Evolutionary conservation across 2,329 filamentous ascomycete genomes (phyloP).

Genomic region (Pseudocercospora ulei): DNA sequence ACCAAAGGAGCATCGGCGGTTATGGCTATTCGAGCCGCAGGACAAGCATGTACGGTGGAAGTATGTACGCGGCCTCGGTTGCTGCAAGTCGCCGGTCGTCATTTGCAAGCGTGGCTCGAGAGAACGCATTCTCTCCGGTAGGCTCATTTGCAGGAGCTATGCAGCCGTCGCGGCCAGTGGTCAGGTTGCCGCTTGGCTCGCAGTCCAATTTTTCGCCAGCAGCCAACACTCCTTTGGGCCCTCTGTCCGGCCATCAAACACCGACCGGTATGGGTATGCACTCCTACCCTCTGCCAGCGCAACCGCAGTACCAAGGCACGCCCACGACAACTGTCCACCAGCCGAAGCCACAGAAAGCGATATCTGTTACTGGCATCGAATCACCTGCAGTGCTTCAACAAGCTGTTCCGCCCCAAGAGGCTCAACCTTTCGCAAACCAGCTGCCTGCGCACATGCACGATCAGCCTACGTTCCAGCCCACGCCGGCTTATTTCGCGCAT

Average conservation of each 20-base stretch:
- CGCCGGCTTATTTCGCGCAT: slow-evolving; percentile 44
- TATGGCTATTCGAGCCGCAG: slow-evolving; percentile 59
- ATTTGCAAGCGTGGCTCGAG: slow-evolving; percentile 56
- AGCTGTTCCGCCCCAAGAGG: slow-evolving; percentile 44
- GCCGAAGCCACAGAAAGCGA: slow-evolving; percentile 84
- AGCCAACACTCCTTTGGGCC: slow-evolving; percentile 30
- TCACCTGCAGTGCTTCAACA: slow-evolving; percentile 59
- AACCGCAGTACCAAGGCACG: slow-evolving; percentile 52
- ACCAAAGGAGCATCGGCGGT: slow-evolving; percentile 62
- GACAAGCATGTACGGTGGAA: slow-evolving; percentile 74
- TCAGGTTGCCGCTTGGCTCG: slow-evolving; percentile 63
- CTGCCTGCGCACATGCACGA: slow-evolving; percentile 65
- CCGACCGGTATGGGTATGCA: slow-evolving; percentile 46
- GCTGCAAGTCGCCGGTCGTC: slow-evolving; percentile 85
- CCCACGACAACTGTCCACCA: slow-evolving; percentile 74
- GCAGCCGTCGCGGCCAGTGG: slow-evolving; percentile 60
- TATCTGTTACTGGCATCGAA: slow-evolving; percentile 88
- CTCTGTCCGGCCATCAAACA: slow-evolving; percentile 33
- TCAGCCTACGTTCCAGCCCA: slow-evolving; percentile 44
- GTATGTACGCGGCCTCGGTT: slow-evolving; percentile 74
- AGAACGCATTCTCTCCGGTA: slow-evolving; percentile 66
- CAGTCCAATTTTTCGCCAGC: slow-evolving; percentile 32
- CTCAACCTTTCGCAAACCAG: slow-evolving; percentile 89
- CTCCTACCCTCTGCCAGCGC: slow-evolving; percentile 47
- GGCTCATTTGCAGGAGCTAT: slow-evolving; percentile 54